Base-by-base conservation (phyloP, 805 yeast species). In the Candida manassasensis region DNA sequence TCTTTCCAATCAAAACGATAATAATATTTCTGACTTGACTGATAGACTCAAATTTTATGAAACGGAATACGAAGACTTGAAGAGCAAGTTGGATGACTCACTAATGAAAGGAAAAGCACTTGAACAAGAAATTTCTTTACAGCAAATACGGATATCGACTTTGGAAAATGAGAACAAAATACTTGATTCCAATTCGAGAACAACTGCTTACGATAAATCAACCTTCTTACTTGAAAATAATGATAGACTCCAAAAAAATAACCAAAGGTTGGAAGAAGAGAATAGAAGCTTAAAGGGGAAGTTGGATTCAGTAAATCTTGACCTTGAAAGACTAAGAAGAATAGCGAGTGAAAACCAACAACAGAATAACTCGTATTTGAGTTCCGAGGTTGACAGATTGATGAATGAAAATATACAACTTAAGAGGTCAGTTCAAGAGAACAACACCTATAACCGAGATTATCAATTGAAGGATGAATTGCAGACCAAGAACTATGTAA, bases 31-130 rank as follows among this genome's bases (percentile, higher is more conserved):
- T 14, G 15, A 18, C 8, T 19, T 21, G 17, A 9, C 4, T 28
- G 45, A 46, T 9, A 22, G 42, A 13, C 37, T 47, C 17, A 28
- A 36, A 9, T 29, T 30, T 27, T 48, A 47, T 37, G 49, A 50
- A 32, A 25, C 45, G 1, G 55, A 57, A 32, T 42, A 49, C 21
- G 49, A 56, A 13, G 21, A 42, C 3, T 39, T 55, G 30, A 47
- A 47, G 16, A 11, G 4, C 7, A 27, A 27, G 13, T 19, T 21
- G 12, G 22, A 34, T 11, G 18, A 21, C 14, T 18, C 28, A 12
- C 15, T 21, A 5, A 4, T 13, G 12, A 30, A 9, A 4, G 33
- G 13, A 12, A 30, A 13, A 12, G 15, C 12, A 6, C 33, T 30
- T 21, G 6, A 9, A 12, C 25, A 30, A 4, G 32, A 28, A 17